Evolutionary conservation across 2,329 filamentous ascomycete species (phyloP).

Genomic region (Botrytis pseudocinerea): DNA sequence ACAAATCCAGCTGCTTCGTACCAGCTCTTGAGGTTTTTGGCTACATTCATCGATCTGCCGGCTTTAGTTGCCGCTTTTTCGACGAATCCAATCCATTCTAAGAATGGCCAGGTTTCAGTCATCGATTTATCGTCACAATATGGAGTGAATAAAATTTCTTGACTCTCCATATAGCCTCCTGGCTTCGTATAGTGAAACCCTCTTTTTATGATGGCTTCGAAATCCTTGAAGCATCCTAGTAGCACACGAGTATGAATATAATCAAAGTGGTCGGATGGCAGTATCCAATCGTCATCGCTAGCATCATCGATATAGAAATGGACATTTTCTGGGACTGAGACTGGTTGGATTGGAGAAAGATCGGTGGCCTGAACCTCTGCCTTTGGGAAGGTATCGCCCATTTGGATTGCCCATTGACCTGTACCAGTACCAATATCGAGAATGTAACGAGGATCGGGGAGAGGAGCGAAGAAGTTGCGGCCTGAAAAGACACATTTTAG

Average conservation of each 20-base stretch:
- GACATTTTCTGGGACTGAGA: constrained; percentile 68
- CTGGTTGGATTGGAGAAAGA: constrained; percentile 66
- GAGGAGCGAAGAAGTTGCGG: constrained; percentile 47
- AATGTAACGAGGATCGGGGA: constrained; percentile 41
- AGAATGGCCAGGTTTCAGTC: constrained; percentile 32
- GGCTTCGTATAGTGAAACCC: constrained; percentile 45
- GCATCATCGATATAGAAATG: constrained; percentile 61
- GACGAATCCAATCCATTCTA: constrained; percentile 31
- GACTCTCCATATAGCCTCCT: constrained; percentile 42
- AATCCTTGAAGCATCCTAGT: constrained; percentile 34
- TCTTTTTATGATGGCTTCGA: constrained; percentile 55
- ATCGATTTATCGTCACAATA: constrained; percentile 48
- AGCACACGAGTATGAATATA: constrained; percentile 55
- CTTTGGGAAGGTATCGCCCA: constrained; percentile 62
- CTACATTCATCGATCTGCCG: constrained; percentile 32
- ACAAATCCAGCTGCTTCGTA: constrained; percentile 53
- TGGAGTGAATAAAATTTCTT: constrained; percentile 46
- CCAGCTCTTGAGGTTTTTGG: constrained; percentile 34
- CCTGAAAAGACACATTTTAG: constrained; percentile 43
- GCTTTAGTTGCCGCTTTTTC: constrained; percentile 33
- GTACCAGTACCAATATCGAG: constrained; percentile 51
- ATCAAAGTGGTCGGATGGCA: constrained; percentile 52
- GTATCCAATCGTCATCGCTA: constrained; percentile 47
- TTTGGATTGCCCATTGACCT: constrained; percentile 60
- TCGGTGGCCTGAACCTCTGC: constrained; percentile 63